Base-by-base conservation (phyloP, 805 yeast genomes). In the Vanderwaltozyma yarrowii region DNA sequence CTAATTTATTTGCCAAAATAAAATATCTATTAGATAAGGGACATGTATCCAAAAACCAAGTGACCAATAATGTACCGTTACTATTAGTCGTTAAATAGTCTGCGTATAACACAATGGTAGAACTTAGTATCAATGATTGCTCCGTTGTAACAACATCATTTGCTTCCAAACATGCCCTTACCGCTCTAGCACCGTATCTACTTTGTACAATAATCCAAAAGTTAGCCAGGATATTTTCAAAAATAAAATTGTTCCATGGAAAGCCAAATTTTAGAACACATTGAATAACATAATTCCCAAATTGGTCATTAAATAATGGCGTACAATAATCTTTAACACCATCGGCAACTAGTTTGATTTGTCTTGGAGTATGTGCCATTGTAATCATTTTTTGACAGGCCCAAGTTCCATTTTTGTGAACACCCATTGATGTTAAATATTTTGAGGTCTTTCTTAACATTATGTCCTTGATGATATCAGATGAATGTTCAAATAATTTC, bases 321-420 rank as follows among this genome's bases (percentile, higher is more conserved):
- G 82, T 84, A 33, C 92, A 74, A 53, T 81, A 87, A 1, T 94
- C 92, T 42, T 75, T 73, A 45, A 92, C 70, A 30, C 86, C 74
- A 19, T 73, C 66, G 8, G 80, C 77, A 32, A 92, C 82, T 35
- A 81, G 56, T 49, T 69, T 63, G 58, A 75, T 80, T 50, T 78
- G 84, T 35, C 74, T 70, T 32, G 70, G 76, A 35, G 76, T 76
- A 45, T 70, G 62, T 4, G 86, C 80, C 32, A 78, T 78, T 46
- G 78, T 81, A 49, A 92, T 87, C 60, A 92, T 80, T 61, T 89
- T 92, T 61, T 92, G 98, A 18, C 95, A 94, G 2, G 96, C 97
- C 98, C 98, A 92, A 5, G 98, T 92, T 44, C 98, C 98, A 59
- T 92, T 92, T 55, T 92, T 92, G 64, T 92, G 98, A 39, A 86